Conservation (phyloP, 225 moss, liverwort and hornwort species). For the Polytrichum commune region DNA sequence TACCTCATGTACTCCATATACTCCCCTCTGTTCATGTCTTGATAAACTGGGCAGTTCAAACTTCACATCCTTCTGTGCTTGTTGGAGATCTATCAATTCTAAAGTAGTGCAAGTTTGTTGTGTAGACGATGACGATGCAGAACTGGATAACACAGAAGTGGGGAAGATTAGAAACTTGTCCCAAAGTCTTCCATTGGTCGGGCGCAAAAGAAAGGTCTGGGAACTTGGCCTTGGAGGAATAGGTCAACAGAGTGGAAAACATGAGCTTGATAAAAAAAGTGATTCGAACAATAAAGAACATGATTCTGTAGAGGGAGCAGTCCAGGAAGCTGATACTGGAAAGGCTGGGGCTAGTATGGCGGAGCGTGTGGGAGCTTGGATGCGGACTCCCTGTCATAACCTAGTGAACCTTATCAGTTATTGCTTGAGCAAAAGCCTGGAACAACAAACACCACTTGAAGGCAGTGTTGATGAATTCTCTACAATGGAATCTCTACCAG, state of each 20-base stretch:
- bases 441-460: constrained; percentile 50
- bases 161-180: no score
- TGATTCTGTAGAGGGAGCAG: constrained; percentile 41
- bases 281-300: constrained; percentile 21
- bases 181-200: constrained; percentile 6
- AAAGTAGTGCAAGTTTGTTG: no score
- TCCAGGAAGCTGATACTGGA: constrained; percentile 65
- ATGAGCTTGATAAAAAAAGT: constrained; percentile 7
- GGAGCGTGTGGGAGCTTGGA: constrained; percentile 63
- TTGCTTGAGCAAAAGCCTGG: constrained; percentile 71
- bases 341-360: constrained; percentile 75
- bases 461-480: constrained; percentile 12
- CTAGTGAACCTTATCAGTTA: constrained; percentile 75
- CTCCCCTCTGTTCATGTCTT: no score
- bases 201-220: constrained; percentile 37
- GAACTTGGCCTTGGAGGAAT: constrained; percentile 23
- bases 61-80: no score
- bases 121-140: no score
- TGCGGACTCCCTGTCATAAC: constrained; percentile 50
- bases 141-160: no score
- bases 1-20: no score
- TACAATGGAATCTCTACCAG: constrained; percentile 6
- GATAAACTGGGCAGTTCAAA: no score
- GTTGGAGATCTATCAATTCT: no score
- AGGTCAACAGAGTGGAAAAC: constrained; percentile 4